phyloP scores from a whole-genome alignment of 202 grass and related monocot species.

The Schoenoplectus tabernaemontani region DNA sequence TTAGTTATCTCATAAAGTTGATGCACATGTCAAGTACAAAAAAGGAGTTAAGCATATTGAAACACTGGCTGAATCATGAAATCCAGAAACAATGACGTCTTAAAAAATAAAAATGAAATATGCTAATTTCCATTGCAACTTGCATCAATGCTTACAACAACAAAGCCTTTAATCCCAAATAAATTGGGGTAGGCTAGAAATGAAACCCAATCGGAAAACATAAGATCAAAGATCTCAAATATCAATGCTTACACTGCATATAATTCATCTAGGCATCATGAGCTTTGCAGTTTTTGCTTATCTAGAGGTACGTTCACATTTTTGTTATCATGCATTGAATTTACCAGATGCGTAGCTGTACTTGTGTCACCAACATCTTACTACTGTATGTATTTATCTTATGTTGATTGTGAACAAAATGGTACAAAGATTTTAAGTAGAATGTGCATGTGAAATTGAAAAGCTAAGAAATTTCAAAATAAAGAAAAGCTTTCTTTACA shows the following conservation, averaged over 20 bases:
- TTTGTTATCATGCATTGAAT: background rate
- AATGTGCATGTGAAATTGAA: too few relatives aligned
- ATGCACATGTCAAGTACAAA: background rate
- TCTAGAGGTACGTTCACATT: background rate
- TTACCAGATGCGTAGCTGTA: conserved; percentile 83
- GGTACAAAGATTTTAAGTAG: too few relatives aligned
- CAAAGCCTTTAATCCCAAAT: conserved; percentile 76
- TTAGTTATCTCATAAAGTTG: background rate
- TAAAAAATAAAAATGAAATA: too few relatives aligned
- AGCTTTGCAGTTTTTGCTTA: background rate
- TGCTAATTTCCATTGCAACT: background rate
- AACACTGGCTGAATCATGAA: conserved; percentile 1
- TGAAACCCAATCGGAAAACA: too few relatives aligned
- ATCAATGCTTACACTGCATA: conserved; percentile 98
- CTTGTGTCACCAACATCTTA: conserved; percentile 98
- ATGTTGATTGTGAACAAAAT: background rate
- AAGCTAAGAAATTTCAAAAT: too few relatives aligned
- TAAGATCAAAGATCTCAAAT: too few relatives aligned
- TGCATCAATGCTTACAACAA: conserved; percentile 45
- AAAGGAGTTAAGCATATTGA: background rate
- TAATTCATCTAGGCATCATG: conserved; percentile 54
- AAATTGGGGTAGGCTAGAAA: too few relatives aligned
- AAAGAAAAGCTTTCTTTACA: too few relatives aligned
- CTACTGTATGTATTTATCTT: conserved; percentile 57
- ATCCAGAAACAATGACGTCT: background rate